These are phyloP conservation scores for Eucalyptus decipiens DNA, from an alignment of 345 rosid species.

Conservation along the genomic window DNA sequence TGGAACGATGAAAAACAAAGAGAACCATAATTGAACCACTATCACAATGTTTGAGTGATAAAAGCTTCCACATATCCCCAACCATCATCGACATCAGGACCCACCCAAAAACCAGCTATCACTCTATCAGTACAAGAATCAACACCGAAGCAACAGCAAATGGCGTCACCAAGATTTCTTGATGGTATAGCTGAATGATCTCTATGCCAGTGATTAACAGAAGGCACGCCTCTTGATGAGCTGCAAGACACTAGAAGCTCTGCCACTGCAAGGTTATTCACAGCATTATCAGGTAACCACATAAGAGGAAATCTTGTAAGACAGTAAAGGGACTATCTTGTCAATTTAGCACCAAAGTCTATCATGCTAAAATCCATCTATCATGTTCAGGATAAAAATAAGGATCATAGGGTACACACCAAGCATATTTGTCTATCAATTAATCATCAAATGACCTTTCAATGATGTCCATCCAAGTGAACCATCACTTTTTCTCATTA, in stretches of 20 bases:
- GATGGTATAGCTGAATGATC: not conserved
- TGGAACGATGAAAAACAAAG: not conserved
- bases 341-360: not conserved
- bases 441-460: not conserved
- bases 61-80: slow-evolving; percentile 67
- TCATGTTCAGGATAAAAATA: not conserved
- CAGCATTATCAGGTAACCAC: not conserved
- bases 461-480: not conserved
- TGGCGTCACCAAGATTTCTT: slow-evolving; percentile 6
- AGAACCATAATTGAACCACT: not conserved
- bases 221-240: slow-evolving; percentile 3
- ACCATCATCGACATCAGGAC: slow-evolving; percentile 68
- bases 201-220: slow-evolving; percentile 1
- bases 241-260: not conserved
- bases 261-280: slow-evolving; percentile 7
- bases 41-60: slow-evolving; percentile 15
- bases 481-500: not conserved
- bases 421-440: not conserved
- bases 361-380: not conserved
- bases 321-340: not conserved
- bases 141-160: slow-evolving; percentile 7
- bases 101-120: slow-evolving; percentile 57
- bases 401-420: not conserved
- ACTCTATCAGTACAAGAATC: slow-evolving; percentile 15
- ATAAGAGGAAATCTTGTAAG: not conserved